Conservation (phyloP, 257 asterid genomes). For the Anisodus acutangulus region DNA sequence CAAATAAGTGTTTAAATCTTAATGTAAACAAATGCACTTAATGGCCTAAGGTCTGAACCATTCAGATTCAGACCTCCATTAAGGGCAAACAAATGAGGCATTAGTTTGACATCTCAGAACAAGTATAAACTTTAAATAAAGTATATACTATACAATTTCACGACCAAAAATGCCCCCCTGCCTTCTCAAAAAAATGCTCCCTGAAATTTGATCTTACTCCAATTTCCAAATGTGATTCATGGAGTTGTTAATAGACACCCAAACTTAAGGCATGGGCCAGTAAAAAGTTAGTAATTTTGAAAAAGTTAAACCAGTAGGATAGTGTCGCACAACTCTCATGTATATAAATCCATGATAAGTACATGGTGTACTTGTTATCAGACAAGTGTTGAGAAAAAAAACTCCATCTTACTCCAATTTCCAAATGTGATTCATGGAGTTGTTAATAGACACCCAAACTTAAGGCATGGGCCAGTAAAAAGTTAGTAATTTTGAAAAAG, state of each 20-base stretch:
- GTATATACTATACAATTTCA: background rate
- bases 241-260: background rate
- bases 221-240: background rate
- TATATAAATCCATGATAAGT: conserved; percentile 12
- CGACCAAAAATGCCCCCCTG: background rate
- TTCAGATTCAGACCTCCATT: no score
- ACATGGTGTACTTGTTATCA: background rate
- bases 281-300: background rate
- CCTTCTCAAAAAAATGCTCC: background rate
- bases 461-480: background rate
- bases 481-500: background rate
- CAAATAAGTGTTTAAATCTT: no score
- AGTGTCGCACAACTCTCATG: conserved; percentile 1
- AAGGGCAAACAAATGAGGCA: no score
- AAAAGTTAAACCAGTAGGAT: background rate
- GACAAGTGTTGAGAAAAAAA: background rate
- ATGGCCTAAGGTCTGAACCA: no score
- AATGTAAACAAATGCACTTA: no score
- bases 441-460: background rate
- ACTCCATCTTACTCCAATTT: background rate
- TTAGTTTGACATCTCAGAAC: background rate
- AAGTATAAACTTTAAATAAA: background rate
- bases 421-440: background rate
- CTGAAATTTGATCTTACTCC: background rate
- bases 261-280: background rate